These are phyloP conservation scores for Fragaria nilgerrensis DNA, from an alignment of 306 rosid species.

Conservation along the genomic window DNA sequence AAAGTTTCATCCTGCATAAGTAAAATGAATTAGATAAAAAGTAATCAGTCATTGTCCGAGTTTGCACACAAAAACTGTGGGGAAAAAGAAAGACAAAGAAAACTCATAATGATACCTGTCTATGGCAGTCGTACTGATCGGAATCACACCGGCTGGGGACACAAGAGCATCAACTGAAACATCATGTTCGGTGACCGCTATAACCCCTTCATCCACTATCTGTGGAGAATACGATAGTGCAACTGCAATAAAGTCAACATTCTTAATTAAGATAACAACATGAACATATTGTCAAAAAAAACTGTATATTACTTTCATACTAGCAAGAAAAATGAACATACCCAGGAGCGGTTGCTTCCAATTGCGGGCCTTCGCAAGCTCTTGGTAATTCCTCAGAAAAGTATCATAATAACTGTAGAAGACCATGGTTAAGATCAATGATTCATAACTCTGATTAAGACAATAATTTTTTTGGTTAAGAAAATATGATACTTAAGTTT, in stretches of 20 bases:
- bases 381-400: constrained; percentile 75
- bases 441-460: background rate
- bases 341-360: constrained; percentile 93
- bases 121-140: constrained; percentile 62
- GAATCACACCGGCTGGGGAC: constrained; percentile 73
- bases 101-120: constrained; percentile 44
- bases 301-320: constrained; percentile 17
- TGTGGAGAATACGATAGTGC: constrained; percentile 79
- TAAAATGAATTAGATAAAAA: constrained; percentile 8
- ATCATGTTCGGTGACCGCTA: constrained; percentile 66
- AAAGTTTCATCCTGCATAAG: constrained; percentile 32
- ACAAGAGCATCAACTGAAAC: constrained; percentile 76
- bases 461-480: background rate
- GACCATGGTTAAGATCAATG: background rate
- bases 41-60: constrained; percentile 1
- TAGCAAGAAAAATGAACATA: constrained; percentile 29
- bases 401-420: constrained; percentile 74
- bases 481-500: background rate
- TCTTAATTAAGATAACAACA: background rate
- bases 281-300: constrained; percentile 14
- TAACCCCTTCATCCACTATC: constrained; percentile 73
- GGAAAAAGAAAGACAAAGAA: background rate
- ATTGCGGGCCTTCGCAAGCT: constrained; percentile 58
- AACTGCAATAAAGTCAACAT: constrained; percentile 48
- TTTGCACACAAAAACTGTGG: background rate